Base-by-base conservation (phyloP, 2,329 filamentous ascomycete genomes). In the Didymella keratinophila region DNA sequence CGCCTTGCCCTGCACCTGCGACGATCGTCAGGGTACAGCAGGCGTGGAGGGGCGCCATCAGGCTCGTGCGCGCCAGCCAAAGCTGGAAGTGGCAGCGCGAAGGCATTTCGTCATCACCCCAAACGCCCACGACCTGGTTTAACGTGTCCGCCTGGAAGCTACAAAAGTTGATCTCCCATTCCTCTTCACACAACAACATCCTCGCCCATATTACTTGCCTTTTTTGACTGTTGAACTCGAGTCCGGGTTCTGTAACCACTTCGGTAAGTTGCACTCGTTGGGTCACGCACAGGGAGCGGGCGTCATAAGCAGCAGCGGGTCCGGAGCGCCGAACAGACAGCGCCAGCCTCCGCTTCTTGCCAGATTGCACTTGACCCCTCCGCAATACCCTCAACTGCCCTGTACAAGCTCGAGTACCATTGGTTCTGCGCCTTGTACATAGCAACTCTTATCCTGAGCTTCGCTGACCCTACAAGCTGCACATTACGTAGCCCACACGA, bases 101-200 rank as follows among this genome's bases (percentile, higher is more conserved):
- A 62, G 20, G 63, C 68, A 75, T 75, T 72, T 71, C 73, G 73
- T 75, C 72, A 76, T 71, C 65, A 72, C 64, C 63, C 58, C 58
- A 69, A 68, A 62, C 57, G 61, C 65, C 62, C 46, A 46, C 61
- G 63, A 68, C 66, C 68, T 71, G 69, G 71, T 69, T 73, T 73
- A 58, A 28, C 58, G 47, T 71, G 68, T 69, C 67, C 65, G 62
- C 60, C 59, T 48, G 58, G 59, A 44, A 61, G 56, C 66, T 71
- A 68, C 68, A 70, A 66, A 58, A 72, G 64, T 60, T 57, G 41
- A 50, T 48, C 36, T 25, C 25, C 34, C 52, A 42, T 41, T 58
- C 50, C 50, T 48, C 59, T 45, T 50, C 52, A 32, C 39, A 55
- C 56, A 39, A 55, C 54, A 39, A 46, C 49, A 53, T 55, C 43